Conservation (phyloP, 2,329 filamentous ascomycete species). For the Penicillium italicum region DNA sequence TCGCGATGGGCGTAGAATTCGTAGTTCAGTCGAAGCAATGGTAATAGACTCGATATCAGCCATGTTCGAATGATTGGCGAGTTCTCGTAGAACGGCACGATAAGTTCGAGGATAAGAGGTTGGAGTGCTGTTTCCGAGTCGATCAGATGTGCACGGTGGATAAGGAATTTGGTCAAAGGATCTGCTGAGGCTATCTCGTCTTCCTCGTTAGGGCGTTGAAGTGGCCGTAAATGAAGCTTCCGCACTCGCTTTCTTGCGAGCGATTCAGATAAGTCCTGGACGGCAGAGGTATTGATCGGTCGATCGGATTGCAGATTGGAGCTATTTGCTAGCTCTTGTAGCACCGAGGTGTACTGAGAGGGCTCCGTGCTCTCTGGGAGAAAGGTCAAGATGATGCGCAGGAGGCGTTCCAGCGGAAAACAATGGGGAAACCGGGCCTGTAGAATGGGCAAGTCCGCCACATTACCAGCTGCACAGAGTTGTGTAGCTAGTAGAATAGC, state of each 20-base stretch:
- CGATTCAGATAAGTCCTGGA: conserved; percentile 48
- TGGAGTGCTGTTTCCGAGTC: conserved; percentile 58
- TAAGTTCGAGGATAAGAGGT: conserved; percentile 52
- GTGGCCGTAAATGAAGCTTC: conserved; percentile 50
- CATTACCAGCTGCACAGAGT: conserved; percentile 53
- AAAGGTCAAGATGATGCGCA: conserved; percentile 60
- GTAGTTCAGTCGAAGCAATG: conserved; percentile 57
- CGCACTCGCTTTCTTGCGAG: conserved; percentile 52
- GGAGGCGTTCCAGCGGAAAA: conserved; percentile 51
- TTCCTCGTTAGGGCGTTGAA: conserved; percentile 46
- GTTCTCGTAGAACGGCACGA: conserved; percentile 56
- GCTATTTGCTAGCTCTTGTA: conserved; percentile 47
- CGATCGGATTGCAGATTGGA: conserved; percentile 24
- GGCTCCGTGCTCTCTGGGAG: conserved; percentile 58
- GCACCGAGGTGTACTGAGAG: conserved; percentile 46
- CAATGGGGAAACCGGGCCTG: conserved; percentile 47
- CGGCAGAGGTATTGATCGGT: conserved; percentile 46
- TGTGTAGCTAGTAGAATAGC: conserved; percentile 57
- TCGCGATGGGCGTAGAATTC: conserved; percentile 58
- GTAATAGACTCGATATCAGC: conserved; percentile 58
- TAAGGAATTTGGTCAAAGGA: conserved; percentile 54
- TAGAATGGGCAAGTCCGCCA: conserved; percentile 51
- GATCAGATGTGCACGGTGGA: conserved; percentile 58
- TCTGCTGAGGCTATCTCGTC: conserved; percentile 46
- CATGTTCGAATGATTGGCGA: conserved; percentile 54